Evolutionary conservation across 805 yeast species (phyloP).

Genomic region (Starmerella scarabaei): DNA sequence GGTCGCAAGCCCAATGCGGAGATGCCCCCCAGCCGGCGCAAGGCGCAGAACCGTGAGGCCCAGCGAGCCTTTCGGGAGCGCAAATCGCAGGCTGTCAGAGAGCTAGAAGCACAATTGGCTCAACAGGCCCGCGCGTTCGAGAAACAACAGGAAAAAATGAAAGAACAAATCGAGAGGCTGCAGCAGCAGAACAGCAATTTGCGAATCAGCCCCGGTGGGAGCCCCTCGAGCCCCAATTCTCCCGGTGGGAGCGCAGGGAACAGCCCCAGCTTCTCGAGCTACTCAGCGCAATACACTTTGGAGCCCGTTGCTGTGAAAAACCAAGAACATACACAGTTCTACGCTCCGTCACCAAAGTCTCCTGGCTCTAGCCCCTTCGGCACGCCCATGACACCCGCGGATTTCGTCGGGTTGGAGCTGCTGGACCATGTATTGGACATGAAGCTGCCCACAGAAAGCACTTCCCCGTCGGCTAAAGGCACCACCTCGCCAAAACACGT

Average conservation of each 20-base stretch:
- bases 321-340: too few species aligned
- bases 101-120: constrained; percentile 76
- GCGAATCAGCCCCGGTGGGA: not conserved
- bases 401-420: constrained; percentile 20
- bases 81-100: constrained; percentile 46
- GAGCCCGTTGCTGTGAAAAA: not conserved
- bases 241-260: not conserved
- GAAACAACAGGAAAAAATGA: constrained; percentile 73
- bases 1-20: constrained; percentile 52
- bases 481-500: too few species aligned
- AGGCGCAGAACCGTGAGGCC: constrained; percentile 63
- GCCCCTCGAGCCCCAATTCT: not conserved
- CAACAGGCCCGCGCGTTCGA: constrained; percentile 63
- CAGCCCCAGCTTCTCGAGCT: not conserved
- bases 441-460: constrained; percentile 20
- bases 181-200: constrained; percentile 43
- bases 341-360: constrained; percentile 3
- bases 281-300: not conserved
- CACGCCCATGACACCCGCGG: constrained; percentile 20
- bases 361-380: constrained; percentile 12
- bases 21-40: constrained; percentile 51
- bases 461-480: not conserved
- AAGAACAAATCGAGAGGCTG: constrained; percentile 49
- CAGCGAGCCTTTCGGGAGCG: constrained; percentile 68
- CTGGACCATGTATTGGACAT: constrained; percentile 29